Conservation (phyloP, 257 asterid species). For the Echium plantagineum region DNA sequence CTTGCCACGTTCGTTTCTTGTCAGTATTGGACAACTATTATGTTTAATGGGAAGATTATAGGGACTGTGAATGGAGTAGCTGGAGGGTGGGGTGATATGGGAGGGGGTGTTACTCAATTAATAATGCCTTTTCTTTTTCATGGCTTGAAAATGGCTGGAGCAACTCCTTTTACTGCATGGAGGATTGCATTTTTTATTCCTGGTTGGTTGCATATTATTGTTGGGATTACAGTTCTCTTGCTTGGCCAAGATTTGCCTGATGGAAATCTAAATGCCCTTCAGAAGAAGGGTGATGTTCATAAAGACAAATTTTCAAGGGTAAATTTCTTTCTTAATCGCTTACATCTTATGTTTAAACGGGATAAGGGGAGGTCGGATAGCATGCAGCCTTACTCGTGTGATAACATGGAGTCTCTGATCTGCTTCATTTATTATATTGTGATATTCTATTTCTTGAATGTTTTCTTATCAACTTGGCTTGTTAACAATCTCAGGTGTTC, state of each 20-base stretch:
- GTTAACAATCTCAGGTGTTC: conserved; percentile 19
- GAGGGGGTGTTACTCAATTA: conserved; percentile 62
- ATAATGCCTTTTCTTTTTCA: conserved; percentile 49
- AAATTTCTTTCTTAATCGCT: not conserved
- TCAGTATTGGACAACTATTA: conserved; percentile 51
- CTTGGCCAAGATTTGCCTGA: conserved; percentile 66
- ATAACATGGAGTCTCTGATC: not conserved
- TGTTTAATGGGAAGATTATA: conserved; percentile 42
- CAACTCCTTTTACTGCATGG: conserved; percentile 55
- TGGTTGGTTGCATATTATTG: conserved; percentile 46
- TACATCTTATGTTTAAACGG: not conserved
- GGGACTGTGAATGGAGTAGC: conserved; percentile 53
- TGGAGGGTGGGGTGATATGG: conserved; percentile 73
- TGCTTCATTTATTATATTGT: not conserved
- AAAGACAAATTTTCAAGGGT: conserved; percentile 45
- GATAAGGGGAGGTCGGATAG: no score
- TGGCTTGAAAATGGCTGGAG: conserved; percentile 15
- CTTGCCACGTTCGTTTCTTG: conserved; percentile 65
- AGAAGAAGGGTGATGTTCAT: conserved; percentile 40
- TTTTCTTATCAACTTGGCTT: not conserved
- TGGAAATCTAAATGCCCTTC: conserved; percentile 37
- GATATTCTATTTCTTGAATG: not conserved
- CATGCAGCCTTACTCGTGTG: not conserved
- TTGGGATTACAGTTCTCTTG: conserved; percentile 47
- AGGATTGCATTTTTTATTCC: conserved; percentile 55